Percentiles rank a stretch among this genome's conserved stretches.
Conservation (phyloP, 352 stramenopile genomes). For the Discostella stelligera region DNA sequence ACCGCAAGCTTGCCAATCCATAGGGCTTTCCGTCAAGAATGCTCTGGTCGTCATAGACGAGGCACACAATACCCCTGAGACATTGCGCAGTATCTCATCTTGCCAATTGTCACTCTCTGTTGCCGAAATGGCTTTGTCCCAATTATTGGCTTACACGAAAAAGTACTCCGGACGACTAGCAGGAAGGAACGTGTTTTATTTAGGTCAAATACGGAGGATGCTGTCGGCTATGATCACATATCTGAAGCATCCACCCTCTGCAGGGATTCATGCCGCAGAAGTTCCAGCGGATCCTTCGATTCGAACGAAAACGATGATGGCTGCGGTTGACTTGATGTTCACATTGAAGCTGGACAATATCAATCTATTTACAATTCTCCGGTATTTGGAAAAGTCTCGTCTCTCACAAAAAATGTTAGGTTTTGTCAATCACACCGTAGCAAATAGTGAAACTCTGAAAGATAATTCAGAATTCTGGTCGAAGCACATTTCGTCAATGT, state of each 20-base stretch:
- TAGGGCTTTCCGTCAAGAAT: slow-evolving; percentile 63
- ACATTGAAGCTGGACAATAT: slow-evolving; percentile 82
- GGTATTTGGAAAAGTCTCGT: slow-evolving; percentile 78
- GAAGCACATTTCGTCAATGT: slow-evolving; percentile 81
- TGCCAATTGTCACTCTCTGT: slow-evolving; percentile 51
- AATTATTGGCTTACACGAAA: slow-evolving; percentile 67
- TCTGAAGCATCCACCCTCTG: slow-evolving; percentile 36
- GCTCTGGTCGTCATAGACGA: slow-evolving; percentile 97
- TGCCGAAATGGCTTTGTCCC: slow-evolving; percentile 43
- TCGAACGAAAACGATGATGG: slow-evolving; percentile 62
- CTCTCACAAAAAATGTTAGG: slow-evolving; percentile 78
- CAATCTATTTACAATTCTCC: slow-evolving; percentile 86
- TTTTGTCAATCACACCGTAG: slow-evolving; percentile 52
- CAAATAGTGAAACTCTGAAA: slow-evolving; percentile 1
- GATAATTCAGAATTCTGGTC: slow-evolving; percentile 44
- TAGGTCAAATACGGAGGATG: slow-evolving; percentile 71
- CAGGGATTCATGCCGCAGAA: slow-evolving; percentile 19
- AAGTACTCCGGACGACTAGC: slow-evolving; percentile 65
- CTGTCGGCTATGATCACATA: slow-evolving; percentile 59
- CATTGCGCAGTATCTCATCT: slow-evolving; percentile 86
- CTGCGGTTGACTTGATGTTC: slow-evolving; percentile 80
- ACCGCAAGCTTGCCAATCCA: slow-evolving; percentile 39
- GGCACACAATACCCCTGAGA: slow-evolving; percentile 98
- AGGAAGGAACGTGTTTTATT: slow-evolving; percentile 64
- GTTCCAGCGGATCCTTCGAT: slow-evolving; percentile 11